Percentiles rank a stretch among this genome's conserved stretches.
Conservation (phyloP, 768 basidiomycete genomes). For the Pisolithus orientalis region DNA sequence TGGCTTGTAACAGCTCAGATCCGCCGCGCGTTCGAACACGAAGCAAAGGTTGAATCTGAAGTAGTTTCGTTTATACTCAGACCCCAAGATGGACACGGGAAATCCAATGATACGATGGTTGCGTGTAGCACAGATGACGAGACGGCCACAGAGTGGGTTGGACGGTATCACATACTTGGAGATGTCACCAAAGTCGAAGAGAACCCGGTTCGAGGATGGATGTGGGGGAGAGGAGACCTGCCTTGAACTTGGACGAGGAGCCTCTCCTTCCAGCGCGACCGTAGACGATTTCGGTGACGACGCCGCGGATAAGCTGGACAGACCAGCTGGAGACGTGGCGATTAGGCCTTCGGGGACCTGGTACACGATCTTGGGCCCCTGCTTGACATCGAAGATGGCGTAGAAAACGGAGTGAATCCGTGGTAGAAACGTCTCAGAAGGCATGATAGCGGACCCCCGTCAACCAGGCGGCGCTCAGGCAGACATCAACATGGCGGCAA, state of each 20-base stretch:
- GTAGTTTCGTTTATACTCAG: constrained; percentile 74
- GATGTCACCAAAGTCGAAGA: constrained; percentile 89
- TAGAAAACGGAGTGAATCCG: constrained; percentile 87
- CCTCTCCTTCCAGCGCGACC: constrained; percentile 26
- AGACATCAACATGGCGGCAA: no score
- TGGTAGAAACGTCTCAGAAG: constrained; percentile 67
- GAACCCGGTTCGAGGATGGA: constrained; percentile 43
- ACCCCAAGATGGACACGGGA: constrained; percentile 69
- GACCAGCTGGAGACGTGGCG: constrained; percentile 35
- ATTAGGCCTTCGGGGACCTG: constrained; percentile 94
- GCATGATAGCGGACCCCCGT: constrained; percentile 21
- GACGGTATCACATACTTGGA: constrained; percentile 93
- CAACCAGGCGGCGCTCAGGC: no score
- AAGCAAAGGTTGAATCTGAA: constrained; percentile 95
- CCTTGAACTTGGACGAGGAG: constrained; percentile 37
- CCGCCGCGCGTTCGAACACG: constrained; percentile 87
- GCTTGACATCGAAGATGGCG: constrained; percentile 79
- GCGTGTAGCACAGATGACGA: constrained; percentile 80
- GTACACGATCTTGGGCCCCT: constrained; percentile 85
- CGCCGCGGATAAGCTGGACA: constrained; percentile 23
- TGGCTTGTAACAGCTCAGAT: constrained; percentile 93
- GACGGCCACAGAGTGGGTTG: constrained; percentile 75
- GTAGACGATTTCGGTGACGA: constrained; percentile 31
- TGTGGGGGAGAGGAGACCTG: constrained; percentile 40
- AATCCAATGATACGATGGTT: constrained; percentile 88